Conservation (phyloP, 768 basidiomycete species). For the Collybia sordida region DNA sequence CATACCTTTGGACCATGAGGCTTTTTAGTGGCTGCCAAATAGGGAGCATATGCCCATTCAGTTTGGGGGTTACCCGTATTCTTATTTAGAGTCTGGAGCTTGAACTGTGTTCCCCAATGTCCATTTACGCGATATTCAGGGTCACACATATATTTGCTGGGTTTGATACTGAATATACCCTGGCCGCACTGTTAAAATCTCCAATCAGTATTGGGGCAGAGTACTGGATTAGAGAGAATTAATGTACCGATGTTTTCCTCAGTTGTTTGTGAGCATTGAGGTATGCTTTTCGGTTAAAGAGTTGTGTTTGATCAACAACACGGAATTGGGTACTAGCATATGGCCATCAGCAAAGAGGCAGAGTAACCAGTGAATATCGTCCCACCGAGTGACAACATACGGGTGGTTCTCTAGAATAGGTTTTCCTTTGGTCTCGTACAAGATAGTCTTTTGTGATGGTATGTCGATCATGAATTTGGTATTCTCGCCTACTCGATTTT, state of each 20-base stretch:
- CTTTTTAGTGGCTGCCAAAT: slow-evolving; percentile 12
- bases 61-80: slow-evolving; percentile 1
- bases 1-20: slow-evolving; percentile 29
- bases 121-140: slow-evolving; percentile 23
- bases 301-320: slow-evolving; percentile 28
- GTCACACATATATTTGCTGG: slow-evolving; percentile 20
- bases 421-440: slow-evolving; percentile 11
- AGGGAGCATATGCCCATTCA: slow-evolving; percentile 17
- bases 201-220: not conserved
- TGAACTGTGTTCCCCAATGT: slow-evolving; percentile 17
- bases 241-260: slow-evolving; percentile 18
- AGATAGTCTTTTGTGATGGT: no score
- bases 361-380: not conserved
- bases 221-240: not conserved
- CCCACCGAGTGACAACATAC: slow-evolving; percentile 34
- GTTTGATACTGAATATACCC: not conserved
- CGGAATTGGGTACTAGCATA: slow-evolving; percentile 29
- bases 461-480: not conserved
- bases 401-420: slow-evolving; percentile 27
- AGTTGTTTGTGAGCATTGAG: slow-evolving; percentile 21
- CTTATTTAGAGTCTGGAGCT: slow-evolving; percentile 5
- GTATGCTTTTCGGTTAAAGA: slow-evolving; percentile 28
- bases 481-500: not conserved
- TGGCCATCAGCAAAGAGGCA: not conserved
- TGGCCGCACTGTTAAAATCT: slow-evolving; percentile 20